Conservation (phyloP, 2,329 filamentous ascomycete species). For the Aspergillus neotritici region DNA sequence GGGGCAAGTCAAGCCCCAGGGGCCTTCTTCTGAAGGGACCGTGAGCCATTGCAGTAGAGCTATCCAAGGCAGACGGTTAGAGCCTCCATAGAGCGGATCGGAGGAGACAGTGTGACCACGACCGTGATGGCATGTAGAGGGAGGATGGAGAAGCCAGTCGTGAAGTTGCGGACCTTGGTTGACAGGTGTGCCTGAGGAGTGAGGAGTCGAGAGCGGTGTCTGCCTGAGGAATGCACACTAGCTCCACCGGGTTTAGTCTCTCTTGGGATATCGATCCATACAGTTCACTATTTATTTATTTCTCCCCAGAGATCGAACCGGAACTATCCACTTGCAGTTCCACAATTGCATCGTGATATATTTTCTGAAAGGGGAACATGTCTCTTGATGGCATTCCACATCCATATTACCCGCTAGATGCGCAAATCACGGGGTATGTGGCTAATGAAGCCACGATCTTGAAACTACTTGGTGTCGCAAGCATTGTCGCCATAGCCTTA, state of each 20-base stretch:
- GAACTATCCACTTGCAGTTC: too few relatives aligned
- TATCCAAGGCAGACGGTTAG: slow-evolving; percentile 5
- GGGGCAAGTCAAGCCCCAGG: slow-evolving; percentile 31
- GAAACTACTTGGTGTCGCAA: slow-evolving; percentile 57
- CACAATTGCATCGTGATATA: too few relatives aligned
- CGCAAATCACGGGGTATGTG: slow-evolving; percentile 57
- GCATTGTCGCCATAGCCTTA: slow-evolving; percentile 51
- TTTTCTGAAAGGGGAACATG: too few relatives aligned
- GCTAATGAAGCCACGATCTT: slow-evolving; percentile 60
- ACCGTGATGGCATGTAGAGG: slow-evolving; percentile 9
- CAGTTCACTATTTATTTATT: too few relatives aligned
- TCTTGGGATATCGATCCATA: too few relatives aligned
- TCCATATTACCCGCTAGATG: slow-evolving; percentile 66
- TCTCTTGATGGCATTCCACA: slow-evolving; percentile 37
- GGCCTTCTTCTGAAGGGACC: slow-evolving; percentile 26
- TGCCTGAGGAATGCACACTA: slow-evolving; percentile 11
- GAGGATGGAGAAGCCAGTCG: background rate
- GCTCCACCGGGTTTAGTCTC: slow-evolving; percentile 6
- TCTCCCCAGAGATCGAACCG: too few relatives aligned
- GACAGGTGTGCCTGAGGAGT: slow-evolving; percentile 9
- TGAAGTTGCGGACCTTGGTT: too few relatives aligned
- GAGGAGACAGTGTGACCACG: slow-evolving; percentile 4
- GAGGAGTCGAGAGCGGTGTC: slow-evolving; percentile 4
- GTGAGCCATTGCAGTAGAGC: slow-evolving; percentile 23
- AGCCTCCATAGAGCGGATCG: slow-evolving; percentile 20